phyloP scores from a whole-genome alignment of 2,329 filamentous ascomycete genomes.

The Magnaporthiopsis incrustans region DNA sequence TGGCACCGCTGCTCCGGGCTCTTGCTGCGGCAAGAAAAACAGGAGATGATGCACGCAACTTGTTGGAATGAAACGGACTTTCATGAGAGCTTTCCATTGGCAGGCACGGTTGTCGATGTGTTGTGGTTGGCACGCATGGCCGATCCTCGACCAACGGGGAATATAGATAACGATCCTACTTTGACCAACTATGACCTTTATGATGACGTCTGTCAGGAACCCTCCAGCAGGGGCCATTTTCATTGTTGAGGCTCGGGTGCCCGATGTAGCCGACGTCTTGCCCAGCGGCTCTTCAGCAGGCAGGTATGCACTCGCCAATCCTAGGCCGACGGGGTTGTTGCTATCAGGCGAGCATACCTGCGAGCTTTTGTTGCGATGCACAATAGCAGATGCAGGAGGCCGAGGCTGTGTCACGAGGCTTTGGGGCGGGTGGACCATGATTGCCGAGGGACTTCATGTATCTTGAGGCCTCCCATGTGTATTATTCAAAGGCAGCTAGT shows the following conservation, averaged over 20 bases:
- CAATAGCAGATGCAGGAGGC: background rate
- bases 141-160: slow-evolving; percentile 3
- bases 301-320: background rate
- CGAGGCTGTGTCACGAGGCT: background rate
- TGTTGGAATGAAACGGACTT: slow-evolving; percentile 1
- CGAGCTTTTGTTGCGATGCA: background rate
- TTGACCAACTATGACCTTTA: slow-evolving; percentile 8
- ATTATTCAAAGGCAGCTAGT: background rate
- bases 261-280: background rate
- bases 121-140: slow-evolving; percentile 2
- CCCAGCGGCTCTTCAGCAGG: background rate
- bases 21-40: background rate
- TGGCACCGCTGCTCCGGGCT: background rate
- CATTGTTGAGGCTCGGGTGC: background rate
- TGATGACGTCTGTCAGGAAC: slow-evolving; percentile 6
- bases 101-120: slow-evolving; percentile 1
- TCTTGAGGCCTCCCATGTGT: background rate
- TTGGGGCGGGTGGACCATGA: background rate
- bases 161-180: slow-evolving; percentile 9
- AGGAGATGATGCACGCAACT: background rate
- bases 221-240: background rate
- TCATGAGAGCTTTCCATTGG: background rate
- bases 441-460: background rate
- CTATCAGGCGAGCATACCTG: background rate
- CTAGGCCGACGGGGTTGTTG: background rate